Percentiles rank a stretch among this genome's conserved stretches.
These are phyloP conservation scores for Citrus cavaleriei DNA, from an alignment of 345 rosid genomes.

Conservation along the genomic window DNA sequence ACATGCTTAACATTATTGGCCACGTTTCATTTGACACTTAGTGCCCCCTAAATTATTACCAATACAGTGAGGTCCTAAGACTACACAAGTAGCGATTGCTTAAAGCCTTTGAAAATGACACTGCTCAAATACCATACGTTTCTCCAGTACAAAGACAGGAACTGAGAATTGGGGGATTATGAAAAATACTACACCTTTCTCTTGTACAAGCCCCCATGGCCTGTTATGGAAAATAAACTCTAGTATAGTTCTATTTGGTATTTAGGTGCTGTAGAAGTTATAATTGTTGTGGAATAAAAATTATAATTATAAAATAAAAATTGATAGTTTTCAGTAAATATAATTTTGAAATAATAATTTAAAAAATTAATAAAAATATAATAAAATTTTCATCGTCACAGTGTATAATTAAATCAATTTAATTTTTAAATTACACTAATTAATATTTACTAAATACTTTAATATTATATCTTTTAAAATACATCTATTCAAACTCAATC, in stretches of 20 bases:
- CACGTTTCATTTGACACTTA: not conserved
- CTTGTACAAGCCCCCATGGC: no score
- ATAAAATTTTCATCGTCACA: fast-evolving
- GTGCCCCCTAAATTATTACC: not conserved
- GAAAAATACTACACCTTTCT: not conserved
- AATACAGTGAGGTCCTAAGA: no score
- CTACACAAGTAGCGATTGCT: not conserved
- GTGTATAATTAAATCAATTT: fast-evolving
- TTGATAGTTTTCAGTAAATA: fast-evolving
- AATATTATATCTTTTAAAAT: no score
- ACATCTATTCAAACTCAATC: no score
- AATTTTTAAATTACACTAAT: fast-evolving
- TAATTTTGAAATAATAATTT: no score
- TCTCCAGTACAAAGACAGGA: not conserved
- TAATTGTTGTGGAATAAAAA: fast-evolving
- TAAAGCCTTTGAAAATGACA: not conserved
- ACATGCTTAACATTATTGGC: not conserved
- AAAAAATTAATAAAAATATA: no score
- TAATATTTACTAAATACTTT: fast-evolving
- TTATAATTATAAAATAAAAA: no score
- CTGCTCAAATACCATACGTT: not conserved
- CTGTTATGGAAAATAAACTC: no score
- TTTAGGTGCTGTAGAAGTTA: no score
- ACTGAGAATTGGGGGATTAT: no score
- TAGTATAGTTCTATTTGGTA: no score